Base-by-base conservation (phyloP, 768 basidiomycete genomes). In the Dentipellis fragilis region DNA sequence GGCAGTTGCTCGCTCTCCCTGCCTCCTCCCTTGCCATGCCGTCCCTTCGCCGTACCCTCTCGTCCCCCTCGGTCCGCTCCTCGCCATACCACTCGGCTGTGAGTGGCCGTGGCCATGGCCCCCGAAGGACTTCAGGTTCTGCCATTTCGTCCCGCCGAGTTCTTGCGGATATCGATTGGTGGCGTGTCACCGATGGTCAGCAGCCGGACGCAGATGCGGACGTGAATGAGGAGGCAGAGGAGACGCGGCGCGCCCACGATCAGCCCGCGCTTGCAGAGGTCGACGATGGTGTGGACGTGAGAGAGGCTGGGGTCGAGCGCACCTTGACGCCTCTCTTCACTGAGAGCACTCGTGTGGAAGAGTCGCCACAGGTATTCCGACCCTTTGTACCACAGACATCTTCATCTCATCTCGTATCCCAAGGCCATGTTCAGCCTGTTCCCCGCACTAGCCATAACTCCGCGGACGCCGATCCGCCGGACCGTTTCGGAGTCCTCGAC, bases 101-200 rank as follows among this genome's bases (percentile, higher is more conserved):
- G 21, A 22, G 49, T 34, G 51, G 51, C 10, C 61, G 54, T 35
- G 62, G 59, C 50, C 68, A 65, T 36, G 66, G 65, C 54, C 68
- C 71, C 8, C 79, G 85, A 65, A 82, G 87, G 57, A 79, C 85
- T 11, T 81, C 83, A 19, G 84, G 80, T 58, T 86, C 87, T 62
- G 83, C 86, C 65, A 80, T 79, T 37, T 68, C 67, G 61, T 73
- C 68, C 60, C 78, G 89, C 66, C 78, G 87, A 62, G 86, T 91
- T 62, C 77, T 91, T 58, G 88, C 86, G 36, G 89, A 91, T 73
- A 85, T 91, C 65, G 88, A 89, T 68, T 91, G 89, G 88, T 90
- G 88, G 88, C 80, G 75, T 63, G 87, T 90, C 61, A 72, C 78
- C 59, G 86, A 83, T 58, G 83, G 85, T 59, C 87, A 91, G 71